Evolutionary conservation across 768 basidiomycete species (phyloP), one percentile per base, ranked within the genome.

Genomic region (Naganishia kalamii): DNA sequence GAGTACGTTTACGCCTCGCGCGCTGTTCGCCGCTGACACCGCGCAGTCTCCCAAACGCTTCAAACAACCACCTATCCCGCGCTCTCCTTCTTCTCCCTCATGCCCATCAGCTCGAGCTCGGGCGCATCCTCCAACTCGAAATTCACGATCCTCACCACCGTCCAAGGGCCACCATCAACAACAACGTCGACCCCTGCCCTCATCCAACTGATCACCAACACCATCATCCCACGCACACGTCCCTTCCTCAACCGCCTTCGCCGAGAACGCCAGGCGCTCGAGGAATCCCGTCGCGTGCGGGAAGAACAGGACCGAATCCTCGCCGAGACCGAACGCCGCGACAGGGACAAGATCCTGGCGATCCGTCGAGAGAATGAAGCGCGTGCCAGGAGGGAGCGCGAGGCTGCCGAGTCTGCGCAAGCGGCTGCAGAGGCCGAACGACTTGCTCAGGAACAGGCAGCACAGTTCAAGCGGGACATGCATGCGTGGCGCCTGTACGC

Each of bases 11-110:
- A 59, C 30, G 19, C 32, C 0, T n/a, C 37, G 37, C 8, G 33
- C 17, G 37, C 12, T 29, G 7, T 21, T 17, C 11, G 30, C 6
- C 29, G 41, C 67, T 37, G 80, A 80, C 85, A 13, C 84, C 25
- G 57, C 27, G 19, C 67, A 79, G 80, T 77, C 52, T 73, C 75
- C 11, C 74, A 75, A 47, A 72, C 79, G 23, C 80, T 97, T 0
- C 86, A 89, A 72, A 87, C 87, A 2, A 92, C 92, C 1, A 91
- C 92, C 0, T 96, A 88, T 72, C 96, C 94, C 0, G 93, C 93
- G 67, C 82, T 99, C 51, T 89, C 90, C 0, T 99, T 97, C 77
- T 77, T 96, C 51, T 87, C 92, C 0, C 84, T 96, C 51, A 90
- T 97, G 73, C 87, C 90, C 0, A 25, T 84, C 85, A 4, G 75